phyloP scores from a whole-genome alignment of 495 filamentous ascomycete species.

The Daldinia loculata region DNA sequence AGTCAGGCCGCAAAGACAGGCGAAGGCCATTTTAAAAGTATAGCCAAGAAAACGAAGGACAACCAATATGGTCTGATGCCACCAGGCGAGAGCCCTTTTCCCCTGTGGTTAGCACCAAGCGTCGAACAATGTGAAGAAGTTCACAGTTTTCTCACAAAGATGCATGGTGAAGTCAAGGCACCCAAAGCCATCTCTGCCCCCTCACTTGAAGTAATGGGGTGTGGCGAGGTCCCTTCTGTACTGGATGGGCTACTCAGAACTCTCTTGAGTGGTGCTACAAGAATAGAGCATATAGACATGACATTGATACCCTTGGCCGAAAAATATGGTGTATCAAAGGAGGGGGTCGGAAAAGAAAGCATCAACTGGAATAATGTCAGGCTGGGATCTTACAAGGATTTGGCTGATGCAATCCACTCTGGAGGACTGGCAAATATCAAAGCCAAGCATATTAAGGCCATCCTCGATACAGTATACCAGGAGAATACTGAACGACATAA shows the following conservation, averaged over 20 bases:
- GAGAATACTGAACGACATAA: constrained; percentile 61
- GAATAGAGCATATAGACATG: constrained; percentile 67
- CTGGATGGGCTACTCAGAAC: constrained; percentile 90
- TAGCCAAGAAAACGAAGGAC: constrained; percentile 47
- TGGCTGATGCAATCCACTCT: constrained; percentile 75
- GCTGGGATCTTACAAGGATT: constrained; percentile 64
- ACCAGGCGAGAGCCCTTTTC: constrained; percentile 69
- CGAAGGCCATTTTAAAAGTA: constrained; percentile 1
- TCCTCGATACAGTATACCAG: constrained; percentile 80
- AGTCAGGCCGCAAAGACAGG: background rate
- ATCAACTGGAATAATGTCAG: constrained; percentile 89
- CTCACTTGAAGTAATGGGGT: constrained; percentile 82
- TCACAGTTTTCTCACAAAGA: constrained; percentile 68
- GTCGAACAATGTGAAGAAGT: constrained; percentile 77
- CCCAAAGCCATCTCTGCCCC: constrained; percentile 77
- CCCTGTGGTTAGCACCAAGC: constrained; percentile 72
- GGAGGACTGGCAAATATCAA: constrained; percentile 78
- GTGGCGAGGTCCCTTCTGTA: constrained; percentile 92
- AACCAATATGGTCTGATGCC: constrained; percentile 60
- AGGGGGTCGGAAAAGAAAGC: constrained; percentile 66
- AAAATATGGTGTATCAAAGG: constrained; percentile 65
- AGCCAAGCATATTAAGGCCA: constrained; percentile 78
- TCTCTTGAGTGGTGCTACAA: constrained; percentile 78
- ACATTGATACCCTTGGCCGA: constrained; percentile 77
- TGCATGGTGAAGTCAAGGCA: constrained; percentile 68